Conservation (phyloP, 768 basidiomycete species). For the Pleurotus tuber-regium region DNA sequence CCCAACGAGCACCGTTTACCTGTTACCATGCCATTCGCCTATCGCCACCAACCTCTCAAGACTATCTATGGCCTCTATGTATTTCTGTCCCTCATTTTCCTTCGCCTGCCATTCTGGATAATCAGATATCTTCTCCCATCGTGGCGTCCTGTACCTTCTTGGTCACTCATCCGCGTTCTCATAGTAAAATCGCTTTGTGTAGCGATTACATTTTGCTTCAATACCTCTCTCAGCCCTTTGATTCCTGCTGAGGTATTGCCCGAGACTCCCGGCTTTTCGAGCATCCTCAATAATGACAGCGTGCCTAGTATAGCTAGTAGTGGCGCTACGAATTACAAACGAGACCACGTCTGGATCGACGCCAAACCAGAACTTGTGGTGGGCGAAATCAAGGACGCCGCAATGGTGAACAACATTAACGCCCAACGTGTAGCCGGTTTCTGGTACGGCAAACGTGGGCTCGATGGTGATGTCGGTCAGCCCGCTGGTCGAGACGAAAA, state of each 20-base stretch:
- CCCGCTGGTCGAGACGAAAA: constrained; percentile 26
- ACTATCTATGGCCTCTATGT: constrained; percentile 12
- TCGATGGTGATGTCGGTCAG: constrained; percentile 11
- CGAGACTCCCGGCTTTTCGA: too few species aligned
- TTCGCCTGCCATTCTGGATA: constrained; percentile 19
- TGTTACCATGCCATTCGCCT: constrained; percentile 13
- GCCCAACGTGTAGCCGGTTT: constrained; percentile 31
- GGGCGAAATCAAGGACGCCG: constrained; percentile 27
- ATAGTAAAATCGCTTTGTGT: constrained; percentile 3
- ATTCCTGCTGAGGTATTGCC: too few species aligned
- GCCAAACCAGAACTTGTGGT: constrained; percentile 28
- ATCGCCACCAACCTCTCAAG: constrained; percentile 18
- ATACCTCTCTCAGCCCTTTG: constrained; percentile 1
- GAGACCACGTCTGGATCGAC: constrained; percentile 35
- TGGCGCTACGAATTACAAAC: too few species aligned
- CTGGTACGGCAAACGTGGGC: constrained; percentile 26
- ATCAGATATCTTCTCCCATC: constrained; percentile 14
- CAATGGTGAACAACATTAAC: constrained; percentile 24
- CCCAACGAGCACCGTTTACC: neutral
- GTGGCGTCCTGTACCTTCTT: constrained; percentile 13
- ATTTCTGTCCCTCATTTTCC: constrained; percentile 4
- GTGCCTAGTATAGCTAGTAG: too few species aligned
- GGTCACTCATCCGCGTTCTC: neutral
- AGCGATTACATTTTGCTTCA: neutral
- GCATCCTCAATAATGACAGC: too few species aligned